Conservation (phyloP, 192 early-diverging fungal species). For the Fimicolochytrium jonesii region DNA sequence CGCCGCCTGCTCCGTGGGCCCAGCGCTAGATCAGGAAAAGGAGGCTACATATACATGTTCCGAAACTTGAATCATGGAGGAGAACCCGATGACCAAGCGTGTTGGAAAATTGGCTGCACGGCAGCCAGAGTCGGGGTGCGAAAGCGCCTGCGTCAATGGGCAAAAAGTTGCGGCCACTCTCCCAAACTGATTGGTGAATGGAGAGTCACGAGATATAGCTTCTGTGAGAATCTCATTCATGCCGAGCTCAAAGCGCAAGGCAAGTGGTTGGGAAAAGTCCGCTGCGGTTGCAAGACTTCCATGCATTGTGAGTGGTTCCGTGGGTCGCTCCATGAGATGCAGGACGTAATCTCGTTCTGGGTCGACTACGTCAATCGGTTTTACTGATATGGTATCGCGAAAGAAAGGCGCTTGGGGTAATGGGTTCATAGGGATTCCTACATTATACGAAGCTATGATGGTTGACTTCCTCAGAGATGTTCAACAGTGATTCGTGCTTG, state of each 20-base stretch:
- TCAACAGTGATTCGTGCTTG: too few relatives aligned
- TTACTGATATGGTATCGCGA: too few relatives aligned
- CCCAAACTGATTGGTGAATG: background rate
- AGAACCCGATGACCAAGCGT: background rate
- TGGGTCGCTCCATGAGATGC: conserved; percentile 1
- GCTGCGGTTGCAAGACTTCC: too few relatives aligned
- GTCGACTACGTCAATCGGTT: background rate
- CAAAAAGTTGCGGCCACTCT: background rate
- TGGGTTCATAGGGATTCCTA: too few relatives aligned
- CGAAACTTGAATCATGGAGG: background rate
- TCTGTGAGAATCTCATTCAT: conserved; percentile 10
- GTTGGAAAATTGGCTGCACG: conserved; percentile 9
- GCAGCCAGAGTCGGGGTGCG: background rate
- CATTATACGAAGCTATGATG: too few relatives aligned
- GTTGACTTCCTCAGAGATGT: too few relatives aligned
- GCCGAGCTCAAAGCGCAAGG: background rate
- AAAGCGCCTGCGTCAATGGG: conserved; percentile 5
- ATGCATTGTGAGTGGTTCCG: conserved; percentile 11
- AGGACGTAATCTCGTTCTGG: background rate
- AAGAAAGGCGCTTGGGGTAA: too few relatives aligned
- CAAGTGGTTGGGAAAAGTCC: conserved; percentile 6
- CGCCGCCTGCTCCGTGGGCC: background rate
- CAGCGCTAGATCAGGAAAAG: background rate
- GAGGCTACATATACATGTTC: conserved; percentile 6
- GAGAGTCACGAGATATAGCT: background rate